These are phyloP conservation scores for Posidonia australis DNA, from an alignment of 106 monocot genomes.

Conservation along the genomic window DNA sequence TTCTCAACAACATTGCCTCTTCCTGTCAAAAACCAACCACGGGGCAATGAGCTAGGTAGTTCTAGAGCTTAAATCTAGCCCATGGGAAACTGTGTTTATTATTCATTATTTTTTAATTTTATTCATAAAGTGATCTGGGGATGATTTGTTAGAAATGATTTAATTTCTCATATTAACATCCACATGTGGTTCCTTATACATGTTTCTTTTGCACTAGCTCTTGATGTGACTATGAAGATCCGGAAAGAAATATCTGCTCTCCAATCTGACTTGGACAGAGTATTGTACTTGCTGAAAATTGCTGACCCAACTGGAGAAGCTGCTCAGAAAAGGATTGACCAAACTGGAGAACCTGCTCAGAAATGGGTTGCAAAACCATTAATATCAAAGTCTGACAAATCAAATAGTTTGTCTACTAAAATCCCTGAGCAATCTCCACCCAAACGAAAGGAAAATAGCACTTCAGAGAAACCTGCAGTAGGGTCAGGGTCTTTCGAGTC, in stretches of 20 bases:
- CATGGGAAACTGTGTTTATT: no score
- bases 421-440: slow-evolving; percentile 14
- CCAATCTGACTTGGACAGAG: slow-evolving; percentile 59
- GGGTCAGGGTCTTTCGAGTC: background rate
- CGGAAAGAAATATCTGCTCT: slow-evolving; percentile 55
- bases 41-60: no score
- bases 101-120: no score
- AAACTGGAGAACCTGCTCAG: slow-evolving; percentile 65
- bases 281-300: slow-evolving; percentile 70
- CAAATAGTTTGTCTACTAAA: background rate
- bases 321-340: slow-evolving; percentile 70
- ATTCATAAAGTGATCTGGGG: no score
- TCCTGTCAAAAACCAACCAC: no score
- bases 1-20: no score
- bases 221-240: slow-evolving; percentile 39
- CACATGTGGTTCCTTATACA: background rate
- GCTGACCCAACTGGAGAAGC: slow-evolving; percentile 94
- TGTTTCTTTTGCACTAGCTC: slow-evolving; percentile 24
- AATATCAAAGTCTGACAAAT: slow-evolving; percentile 9
- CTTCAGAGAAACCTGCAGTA: slow-evolving; percentile 21
- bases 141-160: background rate
- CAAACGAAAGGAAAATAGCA: slow-evolving; percentile 5
- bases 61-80: no score
- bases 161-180: background rate
- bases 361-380: slow-evolving; percentile 43